A percentile compares a stretch with the other conserved stretches of the same genome.
Conservation (phyloP, 2,329 filamentous ascomycete species). For the Tolypocladium ophioglossoides region DNA sequence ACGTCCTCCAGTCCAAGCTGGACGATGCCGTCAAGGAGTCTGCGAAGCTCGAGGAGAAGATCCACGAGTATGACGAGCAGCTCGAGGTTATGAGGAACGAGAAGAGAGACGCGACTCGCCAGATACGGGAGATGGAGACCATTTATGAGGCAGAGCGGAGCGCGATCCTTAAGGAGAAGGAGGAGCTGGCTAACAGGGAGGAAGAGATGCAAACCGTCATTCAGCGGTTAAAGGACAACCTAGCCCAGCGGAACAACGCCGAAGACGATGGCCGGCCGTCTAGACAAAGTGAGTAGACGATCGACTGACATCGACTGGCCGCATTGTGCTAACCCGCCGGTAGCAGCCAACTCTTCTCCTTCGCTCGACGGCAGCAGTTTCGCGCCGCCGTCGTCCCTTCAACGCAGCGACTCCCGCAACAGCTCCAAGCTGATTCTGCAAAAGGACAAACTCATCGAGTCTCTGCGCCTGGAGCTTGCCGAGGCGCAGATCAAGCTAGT, state of each 20-base stretch:
- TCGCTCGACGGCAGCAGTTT: constrained; percentile 69
- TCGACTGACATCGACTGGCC: not conserved
- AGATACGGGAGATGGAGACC: constrained; percentile 82
- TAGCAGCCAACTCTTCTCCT: constrained; percentile 46
- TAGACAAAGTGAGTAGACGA: constrained; percentile 40
- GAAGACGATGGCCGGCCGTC: constrained; percentile 48
- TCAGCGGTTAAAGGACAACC: constrained; percentile 79
- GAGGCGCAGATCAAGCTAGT: constrained; percentile 93
- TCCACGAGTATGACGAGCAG: constrained; percentile 78
- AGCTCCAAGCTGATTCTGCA: constrained; percentile 85
- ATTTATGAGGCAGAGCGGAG: constrained; percentile 88
- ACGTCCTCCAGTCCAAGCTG: constrained; percentile 73
- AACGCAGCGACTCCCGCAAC: constrained; percentile 80
- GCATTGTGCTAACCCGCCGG: constrained; percentile 9
- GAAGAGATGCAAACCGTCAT: constrained; percentile 88
- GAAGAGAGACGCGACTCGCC: constrained; percentile 70
- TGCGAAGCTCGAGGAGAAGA: constrained; percentile 72
- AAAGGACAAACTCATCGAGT: constrained; percentile 95
- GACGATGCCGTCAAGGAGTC: constrained; percentile 81
- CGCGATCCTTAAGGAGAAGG: constrained; percentile 82
- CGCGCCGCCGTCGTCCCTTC: constrained; percentile 72
- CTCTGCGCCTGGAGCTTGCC: constrained; percentile 79
- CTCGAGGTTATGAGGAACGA: constrained; percentile 74
- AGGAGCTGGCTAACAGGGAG: constrained; percentile 72
- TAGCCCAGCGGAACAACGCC: constrained; percentile 60